phyloP scores from a whole-genome alignment of 2,329 filamentous ascomycete species.

The Fusarium sp. region DNA sequence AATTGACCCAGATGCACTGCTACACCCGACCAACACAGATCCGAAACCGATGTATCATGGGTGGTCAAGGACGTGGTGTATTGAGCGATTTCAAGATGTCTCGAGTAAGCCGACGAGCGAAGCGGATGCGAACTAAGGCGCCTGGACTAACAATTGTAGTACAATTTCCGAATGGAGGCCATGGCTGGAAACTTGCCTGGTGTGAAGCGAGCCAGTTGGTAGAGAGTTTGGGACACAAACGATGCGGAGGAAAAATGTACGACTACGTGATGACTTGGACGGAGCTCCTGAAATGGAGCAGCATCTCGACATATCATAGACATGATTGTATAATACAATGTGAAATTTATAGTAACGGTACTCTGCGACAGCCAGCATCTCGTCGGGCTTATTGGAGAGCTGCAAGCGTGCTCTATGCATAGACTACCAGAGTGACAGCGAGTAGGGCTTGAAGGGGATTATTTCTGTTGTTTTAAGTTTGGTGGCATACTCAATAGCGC shows the following conservation, averaged over 20 bases:
- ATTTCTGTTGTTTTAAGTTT: no score
- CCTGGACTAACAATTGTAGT: slow-evolving; percentile 68
- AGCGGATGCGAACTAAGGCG: background rate
- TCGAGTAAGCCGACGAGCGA: slow-evolving; percentile 73
- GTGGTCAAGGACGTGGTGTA: slow-evolving; percentile 91
- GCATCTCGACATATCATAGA: slow-evolving; percentile 21
- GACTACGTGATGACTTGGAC: slow-evolving; percentile 34
- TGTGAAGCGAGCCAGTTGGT: slow-evolving; percentile 98
- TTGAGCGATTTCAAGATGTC: slow-evolving; percentile 92
- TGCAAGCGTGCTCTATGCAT: background rate
- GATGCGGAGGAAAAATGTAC: slow-evolving; percentile 36
- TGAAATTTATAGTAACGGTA: slow-evolving; percentile 13
- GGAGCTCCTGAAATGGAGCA: background rate
- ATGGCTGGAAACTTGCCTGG: slow-evolving; percentile 87
- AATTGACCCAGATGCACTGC: slow-evolving; percentile 94
- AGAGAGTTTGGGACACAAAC: slow-evolving; percentile 51
- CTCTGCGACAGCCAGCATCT: rapidly evolving
- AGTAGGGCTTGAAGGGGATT: background rate
- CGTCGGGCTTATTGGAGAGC: background rate
- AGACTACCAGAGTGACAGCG: background rate
- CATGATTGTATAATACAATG: slow-evolving; percentile 47
- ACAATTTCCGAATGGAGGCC: slow-evolving; percentile 91
- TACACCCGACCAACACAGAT: slow-evolving; percentile 96
- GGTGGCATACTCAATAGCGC: no score
- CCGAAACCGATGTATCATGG: slow-evolving; percentile 90